Evolutionary conservation across 306 rosid species (phyloP).

Genomic region (Trifolium dubium): DNA sequence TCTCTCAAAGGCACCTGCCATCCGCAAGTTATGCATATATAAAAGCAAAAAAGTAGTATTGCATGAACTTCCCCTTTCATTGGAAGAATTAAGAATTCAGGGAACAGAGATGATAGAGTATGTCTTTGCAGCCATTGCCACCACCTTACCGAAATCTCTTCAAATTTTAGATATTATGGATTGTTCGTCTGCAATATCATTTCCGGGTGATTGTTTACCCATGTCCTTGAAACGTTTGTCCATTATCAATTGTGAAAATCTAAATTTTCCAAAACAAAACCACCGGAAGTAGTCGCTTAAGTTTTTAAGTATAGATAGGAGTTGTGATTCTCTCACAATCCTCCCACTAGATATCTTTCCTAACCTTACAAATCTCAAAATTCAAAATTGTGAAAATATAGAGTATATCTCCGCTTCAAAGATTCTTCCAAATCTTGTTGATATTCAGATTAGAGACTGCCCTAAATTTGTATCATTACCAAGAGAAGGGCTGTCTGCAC

Average conservation of each 20-base stretch:
- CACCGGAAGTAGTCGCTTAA: background rate
- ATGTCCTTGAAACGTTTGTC: background rate
- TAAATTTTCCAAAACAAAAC: background rate
- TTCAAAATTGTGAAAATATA: background rate
- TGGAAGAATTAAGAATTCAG: background rate
- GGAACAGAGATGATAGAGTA: background rate
- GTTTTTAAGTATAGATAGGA: background rate
- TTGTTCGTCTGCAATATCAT: background rate
- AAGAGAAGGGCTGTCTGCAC: background rate
- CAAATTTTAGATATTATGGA: rapidly evolving
- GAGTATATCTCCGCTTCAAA: background rate
- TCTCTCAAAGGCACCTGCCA: background rate
- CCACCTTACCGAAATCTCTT: background rate
- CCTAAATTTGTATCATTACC: constrained; percentile 6
- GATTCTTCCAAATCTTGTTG: background rate
- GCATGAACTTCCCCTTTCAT: background rate
- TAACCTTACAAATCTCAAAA: rapidly evolving
- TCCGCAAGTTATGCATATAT: rapidly evolving
- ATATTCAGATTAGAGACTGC: rapidly evolving
- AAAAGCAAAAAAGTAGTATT: background rate
- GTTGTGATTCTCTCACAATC: constrained; percentile 14
- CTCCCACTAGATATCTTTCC: background rate
- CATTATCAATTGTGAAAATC: background rate
- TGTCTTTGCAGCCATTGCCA: background rate
- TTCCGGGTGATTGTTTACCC: background rate